phyloP scores from a whole-genome alignment of 2,329 filamentous ascomycete species.

The Aspergillus floridensis region DNA sequence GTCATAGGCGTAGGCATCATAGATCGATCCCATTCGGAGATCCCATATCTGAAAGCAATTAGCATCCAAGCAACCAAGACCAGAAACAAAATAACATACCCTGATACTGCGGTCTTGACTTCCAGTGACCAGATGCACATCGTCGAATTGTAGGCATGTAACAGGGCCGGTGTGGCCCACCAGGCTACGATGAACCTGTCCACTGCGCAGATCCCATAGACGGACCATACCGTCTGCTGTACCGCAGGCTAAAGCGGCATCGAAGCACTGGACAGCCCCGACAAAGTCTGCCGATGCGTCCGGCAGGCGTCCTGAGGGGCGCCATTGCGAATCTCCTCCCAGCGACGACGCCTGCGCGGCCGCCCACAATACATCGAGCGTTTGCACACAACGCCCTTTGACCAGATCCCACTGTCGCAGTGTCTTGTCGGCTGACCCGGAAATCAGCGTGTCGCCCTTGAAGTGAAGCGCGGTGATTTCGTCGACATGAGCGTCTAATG shows the following conservation, averaged over 20 bases:
- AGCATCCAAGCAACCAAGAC: constrained; percentile 2
- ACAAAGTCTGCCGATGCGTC: constrained; percentile 82
- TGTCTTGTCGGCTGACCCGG: constrained; percentile 95
- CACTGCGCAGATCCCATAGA: constrained; percentile 92
- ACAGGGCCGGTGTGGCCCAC: constrained; percentile 95
- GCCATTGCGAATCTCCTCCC: constrained; percentile 64
- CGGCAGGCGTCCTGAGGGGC: constrained; percentile 62
- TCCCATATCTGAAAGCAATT: constrained; percentile 80
- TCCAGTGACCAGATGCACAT: constrained; percentile 89
- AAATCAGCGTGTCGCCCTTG: constrained; percentile 82
- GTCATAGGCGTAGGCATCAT: constrained; percentile 95
- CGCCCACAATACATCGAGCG: constrained; percentile 95
- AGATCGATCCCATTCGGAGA: constrained; percentile 89
- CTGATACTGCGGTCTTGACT: constrained; percentile 89
- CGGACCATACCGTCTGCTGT: constrained; percentile 97
- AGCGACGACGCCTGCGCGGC: constrained; percentile 81
- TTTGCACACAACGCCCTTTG: constrained; percentile 96
- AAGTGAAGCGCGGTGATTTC: constrained; percentile 95
- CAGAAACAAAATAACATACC: constrained; percentile 57
- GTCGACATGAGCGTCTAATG: constrained; percentile 84
- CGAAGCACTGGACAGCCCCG: constrained; percentile 90
- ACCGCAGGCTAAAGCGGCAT: constrained; percentile 90
- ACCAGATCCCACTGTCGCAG: constrained; percentile 96
- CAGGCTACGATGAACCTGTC: constrained; percentile 92
- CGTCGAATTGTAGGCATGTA: constrained; percentile 92